These are phyloP conservation scores for Pseudognaphalium luteoalbum DNA, from an alignment of 129 eudicot species.

Conservation along the genomic window DNA sequence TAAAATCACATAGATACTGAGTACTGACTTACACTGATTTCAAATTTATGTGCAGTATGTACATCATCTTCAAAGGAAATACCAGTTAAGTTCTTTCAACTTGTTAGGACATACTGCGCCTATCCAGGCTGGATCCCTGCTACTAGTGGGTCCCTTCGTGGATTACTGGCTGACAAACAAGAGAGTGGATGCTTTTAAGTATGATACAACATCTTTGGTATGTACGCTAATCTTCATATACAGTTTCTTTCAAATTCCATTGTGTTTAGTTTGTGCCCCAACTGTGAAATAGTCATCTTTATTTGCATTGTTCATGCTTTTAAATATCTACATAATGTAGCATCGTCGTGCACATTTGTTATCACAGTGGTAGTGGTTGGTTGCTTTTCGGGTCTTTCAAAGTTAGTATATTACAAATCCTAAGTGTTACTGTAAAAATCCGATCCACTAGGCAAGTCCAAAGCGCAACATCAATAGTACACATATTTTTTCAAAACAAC, in stretches of 20 bases:
- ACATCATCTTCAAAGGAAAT: slow-evolving; percentile 71
- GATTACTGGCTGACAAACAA: slow-evolving; percentile 71
- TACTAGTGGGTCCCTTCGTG: slow-evolving; percentile 61
- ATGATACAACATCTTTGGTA: slow-evolving; percentile 52
- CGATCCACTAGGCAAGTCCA: neutral
- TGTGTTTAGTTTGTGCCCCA: neutral
- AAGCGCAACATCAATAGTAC: neutral
- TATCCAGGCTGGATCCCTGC: slow-evolving; percentile 69
- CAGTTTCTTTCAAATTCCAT: slow-evolving; percentile 3
- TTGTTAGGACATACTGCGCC: slow-evolving; percentile 81
- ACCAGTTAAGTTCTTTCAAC: slow-evolving; percentile 73
- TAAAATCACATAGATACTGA: neutral
- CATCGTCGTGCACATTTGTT: neutral
- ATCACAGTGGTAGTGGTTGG: slow-evolving; percentile 21
- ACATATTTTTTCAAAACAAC: neutral
- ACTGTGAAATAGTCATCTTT: slow-evolving; percentile 1
- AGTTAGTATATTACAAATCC: neutral
- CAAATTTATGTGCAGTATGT: slow-evolving; percentile 53
- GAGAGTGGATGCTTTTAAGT: slow-evolving; percentile 58
- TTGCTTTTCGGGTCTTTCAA: neutral
- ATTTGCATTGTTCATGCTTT: slow-evolving; percentile 3
- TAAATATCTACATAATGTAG: neutral
- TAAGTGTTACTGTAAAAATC: too few species aligned
- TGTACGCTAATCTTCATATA: slow-evolving; percentile 28
- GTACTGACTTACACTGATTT: neutral